A percentile compares a stretch with the other conserved stretches of the same genome.
phyloP scores from a whole-genome alignment of 441 rosid species.

The Erodium texanum region DNA sequence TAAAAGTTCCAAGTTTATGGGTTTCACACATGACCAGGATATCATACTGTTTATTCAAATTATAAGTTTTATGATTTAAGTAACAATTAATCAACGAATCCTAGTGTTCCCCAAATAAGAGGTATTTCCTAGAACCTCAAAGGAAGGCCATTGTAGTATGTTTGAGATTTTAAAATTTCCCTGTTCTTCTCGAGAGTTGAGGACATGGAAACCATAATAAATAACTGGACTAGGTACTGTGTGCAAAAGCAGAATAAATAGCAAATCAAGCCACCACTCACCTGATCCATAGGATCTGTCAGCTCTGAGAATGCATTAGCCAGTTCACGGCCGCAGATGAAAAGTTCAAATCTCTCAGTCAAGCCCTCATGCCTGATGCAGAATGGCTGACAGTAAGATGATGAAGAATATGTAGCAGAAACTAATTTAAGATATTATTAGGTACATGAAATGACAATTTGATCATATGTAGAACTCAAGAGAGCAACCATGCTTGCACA shows the following conservation, averaged over 20 bases:
- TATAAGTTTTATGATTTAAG: not conserved
- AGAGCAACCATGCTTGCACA: not conserved
- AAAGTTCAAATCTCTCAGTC: conserved; percentile 94
- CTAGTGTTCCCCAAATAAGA: not conserved
- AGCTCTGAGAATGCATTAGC: conserved; percentile 94
- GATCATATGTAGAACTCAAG: not conserved
- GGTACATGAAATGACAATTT: not conserved
- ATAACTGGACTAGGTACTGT: not conserved
- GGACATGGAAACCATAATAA: not conserved
- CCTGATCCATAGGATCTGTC: conserved; percentile 95
- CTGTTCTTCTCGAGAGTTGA: not conserved
- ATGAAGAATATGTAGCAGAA: not conserved
- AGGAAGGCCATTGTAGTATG: not conserved
- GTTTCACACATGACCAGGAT: not conserved
- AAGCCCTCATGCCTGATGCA: conserved; percentile 44
- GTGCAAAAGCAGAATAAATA: not conserved
- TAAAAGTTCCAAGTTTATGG: no score
- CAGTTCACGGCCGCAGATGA: conserved; percentile 88
- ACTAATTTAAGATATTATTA: not conserved
- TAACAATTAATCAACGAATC: not conserved
- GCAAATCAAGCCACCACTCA: conserved; percentile 15
- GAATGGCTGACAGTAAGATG: conserved; percentile 12
- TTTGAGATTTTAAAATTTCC: not conserved
- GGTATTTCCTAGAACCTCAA: not conserved
- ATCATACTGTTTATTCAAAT: not conserved